phyloP scores from a whole-genome alignment of 345 rosid genomes.

The Rhizophora mangle region DNA sequence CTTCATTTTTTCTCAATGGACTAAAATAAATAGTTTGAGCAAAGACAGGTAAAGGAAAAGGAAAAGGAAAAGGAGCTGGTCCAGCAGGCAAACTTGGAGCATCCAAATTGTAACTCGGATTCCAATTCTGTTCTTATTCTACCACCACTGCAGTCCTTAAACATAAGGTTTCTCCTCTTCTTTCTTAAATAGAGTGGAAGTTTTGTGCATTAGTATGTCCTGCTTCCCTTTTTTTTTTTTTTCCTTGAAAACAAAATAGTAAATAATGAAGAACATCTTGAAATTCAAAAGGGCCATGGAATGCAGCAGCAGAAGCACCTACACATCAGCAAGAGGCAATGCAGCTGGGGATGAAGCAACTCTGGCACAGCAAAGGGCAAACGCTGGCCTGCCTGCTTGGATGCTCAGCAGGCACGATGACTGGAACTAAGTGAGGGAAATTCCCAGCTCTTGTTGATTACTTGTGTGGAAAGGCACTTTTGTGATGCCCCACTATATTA shows the following conservation, averaged over 20 bases:
- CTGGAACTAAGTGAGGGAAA: neutral
- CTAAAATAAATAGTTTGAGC: neutral
- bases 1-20: neutral
- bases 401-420: slow-evolving; percentile 39
- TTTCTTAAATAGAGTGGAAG: neutral
- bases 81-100: slow-evolving; percentile 33
- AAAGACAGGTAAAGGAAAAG: slow-evolving; percentile 64
- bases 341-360: slow-evolving; percentile 29
- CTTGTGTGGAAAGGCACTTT: no score
- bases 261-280: no score
- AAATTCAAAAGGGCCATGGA: neutral
- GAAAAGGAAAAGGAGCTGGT: slow-evolving; percentile 78
- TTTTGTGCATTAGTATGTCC: no score
- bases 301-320: slow-evolving; percentile 16
- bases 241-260: no score
- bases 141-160: slow-evolving; percentile 34
- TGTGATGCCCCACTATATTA: no score
- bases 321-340: slow-evolving; percentile 10
- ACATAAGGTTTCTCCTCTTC: slow-evolving; percentile 41
- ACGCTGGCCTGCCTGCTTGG: slow-evolving; percentile 53
- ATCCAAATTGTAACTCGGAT: slow-evolving; percentile 29
- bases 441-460: no score
- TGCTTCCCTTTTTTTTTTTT: no score
- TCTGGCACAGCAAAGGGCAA: slow-evolving; percentile 20
- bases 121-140: slow-evolving; percentile 36